phyloP scores from a whole-genome alignment of 2,329 filamentous ascomycete genomes.

The Colletotrichum phormii region DNA sequence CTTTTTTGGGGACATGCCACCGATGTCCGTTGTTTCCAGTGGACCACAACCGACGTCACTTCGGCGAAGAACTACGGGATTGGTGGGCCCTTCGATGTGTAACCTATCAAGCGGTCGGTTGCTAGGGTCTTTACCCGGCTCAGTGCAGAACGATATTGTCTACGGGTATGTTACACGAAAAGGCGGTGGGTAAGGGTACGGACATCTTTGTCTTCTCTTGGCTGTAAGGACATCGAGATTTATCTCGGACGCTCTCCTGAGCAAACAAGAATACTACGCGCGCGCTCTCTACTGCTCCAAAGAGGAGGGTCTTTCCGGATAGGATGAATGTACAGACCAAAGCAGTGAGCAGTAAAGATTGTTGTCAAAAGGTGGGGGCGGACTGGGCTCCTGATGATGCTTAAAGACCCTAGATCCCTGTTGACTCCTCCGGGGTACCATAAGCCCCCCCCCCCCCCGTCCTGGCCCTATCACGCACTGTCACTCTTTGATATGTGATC shows the following conservation, averaged over 20 bases:
- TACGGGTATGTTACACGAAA: background rate
- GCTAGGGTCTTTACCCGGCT: slow-evolving; percentile 1
- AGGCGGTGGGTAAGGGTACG: slow-evolving; percentile 8
- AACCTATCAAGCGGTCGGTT: background rate
- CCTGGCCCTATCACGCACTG: slow-evolving; percentile 15
- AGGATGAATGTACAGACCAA: background rate
- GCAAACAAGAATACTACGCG: background rate
- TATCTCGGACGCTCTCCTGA: background rate
- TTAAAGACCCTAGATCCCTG: slow-evolving; percentile 23
- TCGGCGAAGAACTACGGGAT: background rate
- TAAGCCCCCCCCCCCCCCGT: background rate
- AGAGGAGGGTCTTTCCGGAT: background rate
- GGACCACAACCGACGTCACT: slow-evolving; percentile 29
- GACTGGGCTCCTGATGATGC: background rate
- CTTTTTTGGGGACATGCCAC: background rate
- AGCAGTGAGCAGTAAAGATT: background rate
- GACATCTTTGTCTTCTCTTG: background rate
- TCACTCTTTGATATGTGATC: slow-evolving; percentile 6
- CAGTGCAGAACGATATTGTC: background rate
- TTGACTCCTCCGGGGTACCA: slow-evolving; percentile 14
- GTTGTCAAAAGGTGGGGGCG: slow-evolving; percentile 22
- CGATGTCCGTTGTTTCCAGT: background rate
- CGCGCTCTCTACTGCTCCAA: background rate
- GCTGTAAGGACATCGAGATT: slow-evolving; percentile 10
- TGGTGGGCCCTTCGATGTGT: background rate